Conservation (phyloP, 345 rosid species). For the Trapa bicornis region DNA sequence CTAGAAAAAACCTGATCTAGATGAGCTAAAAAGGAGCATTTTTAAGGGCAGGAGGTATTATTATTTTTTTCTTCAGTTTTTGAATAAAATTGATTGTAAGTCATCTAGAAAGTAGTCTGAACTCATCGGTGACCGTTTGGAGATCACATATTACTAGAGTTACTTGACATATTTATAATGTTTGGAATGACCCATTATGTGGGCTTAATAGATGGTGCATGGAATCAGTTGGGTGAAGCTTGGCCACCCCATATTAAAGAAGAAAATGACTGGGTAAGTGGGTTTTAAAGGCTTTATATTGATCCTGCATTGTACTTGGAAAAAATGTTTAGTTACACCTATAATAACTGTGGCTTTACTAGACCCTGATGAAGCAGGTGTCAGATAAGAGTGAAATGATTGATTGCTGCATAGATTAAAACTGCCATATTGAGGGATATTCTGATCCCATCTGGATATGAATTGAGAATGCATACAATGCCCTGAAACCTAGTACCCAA, state of each 20-base stretch:
- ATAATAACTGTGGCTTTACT: not conserved
- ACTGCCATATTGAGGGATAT: not conserved
- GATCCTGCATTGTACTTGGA: not conserved
- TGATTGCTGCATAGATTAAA: not conserved
- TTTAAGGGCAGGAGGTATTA: not conserved
- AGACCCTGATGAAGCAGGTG: not conserved
- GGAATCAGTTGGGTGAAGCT: too few species aligned
- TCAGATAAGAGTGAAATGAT: not conserved
- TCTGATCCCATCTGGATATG: not conserved
- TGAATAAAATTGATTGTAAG: not conserved
- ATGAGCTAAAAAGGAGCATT: not conserved
- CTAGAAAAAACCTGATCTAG: not conserved
- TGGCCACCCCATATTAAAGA: too few species aligned
- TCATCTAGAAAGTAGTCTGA: not conserved
- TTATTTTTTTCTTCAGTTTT: not conserved
- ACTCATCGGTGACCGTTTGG: too few species aligned
- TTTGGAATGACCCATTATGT: too few species aligned
- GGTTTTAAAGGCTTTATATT: not conserved
- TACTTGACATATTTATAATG: too few species aligned
- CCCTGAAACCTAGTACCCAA: not conserved
- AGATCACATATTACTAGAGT: too few species aligned
- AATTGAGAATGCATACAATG: not conserved
- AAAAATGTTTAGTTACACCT: not conserved
- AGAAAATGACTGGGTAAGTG: not conserved
- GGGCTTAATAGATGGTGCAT: too few species aligned